Percentiles rank a stretch among this genome's conserved stretches.
Conservation (phyloP, 371 early-diverging fungal species). For the Lichtheimia ramosa region DNA sequence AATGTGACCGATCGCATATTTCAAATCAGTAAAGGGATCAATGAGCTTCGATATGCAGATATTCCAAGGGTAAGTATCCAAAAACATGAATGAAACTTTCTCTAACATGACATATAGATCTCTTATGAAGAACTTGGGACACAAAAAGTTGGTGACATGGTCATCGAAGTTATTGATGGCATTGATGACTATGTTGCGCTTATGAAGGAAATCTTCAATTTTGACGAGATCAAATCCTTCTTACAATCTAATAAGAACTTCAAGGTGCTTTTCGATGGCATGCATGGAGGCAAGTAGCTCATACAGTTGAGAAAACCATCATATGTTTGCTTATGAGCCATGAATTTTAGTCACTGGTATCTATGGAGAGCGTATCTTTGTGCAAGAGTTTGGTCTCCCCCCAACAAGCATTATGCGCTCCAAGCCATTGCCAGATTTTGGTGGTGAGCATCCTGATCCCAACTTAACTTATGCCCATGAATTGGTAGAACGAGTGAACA, state of each 20-base stretch:
- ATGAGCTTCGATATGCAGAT: constrained; percentile 67
- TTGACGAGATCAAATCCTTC: constrained; percentile 77
- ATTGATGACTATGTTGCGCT: constrained; percentile 86
- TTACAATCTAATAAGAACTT: constrained; percentile 71
- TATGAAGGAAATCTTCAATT: constrained; percentile 91
- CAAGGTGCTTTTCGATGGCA: constrained; percentile 91
- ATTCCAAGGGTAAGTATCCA: constrained; percentile 56
- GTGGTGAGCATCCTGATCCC: constrained; percentile 96
- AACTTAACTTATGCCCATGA: constrained; percentile 97
- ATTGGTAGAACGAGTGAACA: constrained; percentile 86
- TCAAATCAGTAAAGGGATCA: constrained; percentile 69
- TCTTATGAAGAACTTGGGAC: constrained; percentile 76
- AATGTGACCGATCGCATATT: constrained; percentile 91
- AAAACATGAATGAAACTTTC: too few species aligned
- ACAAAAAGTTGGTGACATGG: constrained; percentile 56
- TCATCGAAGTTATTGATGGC: constrained; percentile 89
- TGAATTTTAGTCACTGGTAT: constrained; percentile 84
- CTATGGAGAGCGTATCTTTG: constrained; percentile 84
- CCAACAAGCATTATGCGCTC: constrained; percentile 80
- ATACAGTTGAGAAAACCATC: neutral
- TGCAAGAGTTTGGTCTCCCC: constrained; percentile 89
- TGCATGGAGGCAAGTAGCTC: constrained; percentile 75
- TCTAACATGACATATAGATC: constrained; percentile 38
- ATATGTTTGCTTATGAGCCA: neutral
- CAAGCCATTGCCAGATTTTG: constrained; percentile 87